Evolutionary conservation across 352 stramenopile genomes (phyloP).

Genomic region (Pythium pectinolyticum): DNA sequence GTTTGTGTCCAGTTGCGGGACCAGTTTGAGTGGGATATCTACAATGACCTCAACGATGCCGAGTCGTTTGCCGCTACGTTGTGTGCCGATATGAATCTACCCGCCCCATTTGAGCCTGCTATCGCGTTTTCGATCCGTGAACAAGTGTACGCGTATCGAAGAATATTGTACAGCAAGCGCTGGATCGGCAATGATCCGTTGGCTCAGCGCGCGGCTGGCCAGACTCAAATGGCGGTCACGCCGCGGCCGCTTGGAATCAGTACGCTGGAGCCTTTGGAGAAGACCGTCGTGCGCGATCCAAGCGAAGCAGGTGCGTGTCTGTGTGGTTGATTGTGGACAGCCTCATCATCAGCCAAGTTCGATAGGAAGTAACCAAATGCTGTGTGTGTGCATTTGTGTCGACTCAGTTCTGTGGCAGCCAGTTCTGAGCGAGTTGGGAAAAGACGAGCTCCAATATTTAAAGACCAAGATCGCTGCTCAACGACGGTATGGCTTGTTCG

Average conservation of each 20-base stretch:
- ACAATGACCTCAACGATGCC: conserved; percentile 43
- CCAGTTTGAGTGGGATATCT: conserved; percentile 83
- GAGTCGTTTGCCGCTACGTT: conserved; percentile 58
- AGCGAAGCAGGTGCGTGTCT: conserved; percentile 31
- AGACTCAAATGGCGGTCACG: background rate
- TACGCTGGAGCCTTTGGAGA: conserved; percentile 42
- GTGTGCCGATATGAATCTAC: conserved; percentile 59
- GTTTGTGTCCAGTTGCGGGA: conserved; percentile 50
- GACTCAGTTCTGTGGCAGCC: conserved; percentile 64
- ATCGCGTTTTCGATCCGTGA: conserved; percentile 77
- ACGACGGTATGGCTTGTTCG: conserved; percentile 16
- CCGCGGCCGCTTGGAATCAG: conserved; percentile 37
- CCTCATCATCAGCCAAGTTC: too few species aligned
- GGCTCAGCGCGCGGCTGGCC: conserved; percentile 11
- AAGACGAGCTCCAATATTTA: conserved; percentile 71
- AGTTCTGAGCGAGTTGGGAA: conserved; percentile 64
- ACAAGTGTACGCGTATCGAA: conserved; percentile 67
- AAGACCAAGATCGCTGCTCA: conserved; percentile 33
- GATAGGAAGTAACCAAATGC: background rate
- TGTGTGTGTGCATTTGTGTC: background rate
- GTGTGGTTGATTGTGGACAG: background rate
- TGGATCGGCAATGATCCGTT: conserved; percentile 62
- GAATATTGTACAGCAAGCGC: conserved; percentile 41
- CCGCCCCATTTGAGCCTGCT: conserved; percentile 50
- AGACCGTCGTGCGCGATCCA: conserved; percentile 49